A percentile compares a stretch with the other conserved stretches of the same genome.
These are phyloP conservation scores for Trypanosoma mega DNA, from an alignment of 208 protist species.

Conservation along the genomic window DNA sequence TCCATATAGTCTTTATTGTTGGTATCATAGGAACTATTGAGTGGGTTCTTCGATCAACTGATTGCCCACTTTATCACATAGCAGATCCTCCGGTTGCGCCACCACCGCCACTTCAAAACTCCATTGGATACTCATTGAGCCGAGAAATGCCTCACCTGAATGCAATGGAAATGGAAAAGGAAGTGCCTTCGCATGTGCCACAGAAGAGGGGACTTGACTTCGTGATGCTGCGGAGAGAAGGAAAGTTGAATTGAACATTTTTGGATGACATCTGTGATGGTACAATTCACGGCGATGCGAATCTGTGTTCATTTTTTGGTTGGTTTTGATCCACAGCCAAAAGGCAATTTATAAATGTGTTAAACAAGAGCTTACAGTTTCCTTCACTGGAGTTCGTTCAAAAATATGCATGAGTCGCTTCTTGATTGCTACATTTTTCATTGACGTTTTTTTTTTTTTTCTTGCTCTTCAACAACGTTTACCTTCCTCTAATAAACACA, in stretches of 20 bases:
- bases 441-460: too few species aligned
- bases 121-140: conserved; percentile 42
- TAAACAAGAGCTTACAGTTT: too few species aligned
- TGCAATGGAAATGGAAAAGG: conserved; percentile 43
- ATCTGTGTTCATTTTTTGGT: too few species aligned
- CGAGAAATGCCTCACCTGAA: conserved; percentile 67
- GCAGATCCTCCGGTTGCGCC: conserved; percentile 46
- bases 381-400: too few species aligned
- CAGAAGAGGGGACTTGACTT: conserved; percentile 28
- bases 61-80: conserved; percentile 34
- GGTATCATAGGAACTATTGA: conserved; percentile 39
- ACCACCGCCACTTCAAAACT: conserved; percentile 51
- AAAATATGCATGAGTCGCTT: too few species aligned
- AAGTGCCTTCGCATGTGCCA: conserved; percentile 42
- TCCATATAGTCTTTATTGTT: conserved; percentile 51
- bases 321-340: too few species aligned
- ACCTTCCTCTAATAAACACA: too few species aligned
- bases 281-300: too few species aligned
- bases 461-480: too few species aligned
- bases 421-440: too few species aligned
- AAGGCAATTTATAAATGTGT: too few species aligned
- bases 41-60: conserved; percentile 57
- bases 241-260: conserved; percentile 13
- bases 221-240: conserved; percentile 12
- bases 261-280: too few species aligned